Base-by-base conservation (phyloP, 2,329 filamentous ascomycete species). In the Myriosclerotinia scirpicola region DNA sequence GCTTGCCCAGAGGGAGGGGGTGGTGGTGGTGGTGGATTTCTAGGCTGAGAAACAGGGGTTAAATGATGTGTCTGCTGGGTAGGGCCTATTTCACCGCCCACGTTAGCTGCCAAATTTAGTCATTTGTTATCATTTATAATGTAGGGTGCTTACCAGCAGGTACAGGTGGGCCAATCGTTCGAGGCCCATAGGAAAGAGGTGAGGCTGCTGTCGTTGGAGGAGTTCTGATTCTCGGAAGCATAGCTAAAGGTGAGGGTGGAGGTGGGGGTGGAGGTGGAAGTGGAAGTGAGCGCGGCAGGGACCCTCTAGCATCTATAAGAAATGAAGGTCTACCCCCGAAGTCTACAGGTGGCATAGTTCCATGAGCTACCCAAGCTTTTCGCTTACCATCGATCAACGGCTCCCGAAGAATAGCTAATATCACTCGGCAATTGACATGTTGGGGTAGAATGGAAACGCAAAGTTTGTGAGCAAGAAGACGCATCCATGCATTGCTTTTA, bases 361-460 rank as follows among this genome's bases (percentile, higher is more conserved):
- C 56, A 54, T 59, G 44, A 42, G 46, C 30, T 17, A 54, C 46
- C 6, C n/a, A 20, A 20, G 36, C 44, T 34, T 50, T 34, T 8
- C 65, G 44, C 22, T 73, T 68, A 2, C 68, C 73, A 60, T 73
- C 65, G 0, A 71, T 34, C 2, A 71, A 46, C n/a, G 70, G 69
- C 60, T 74, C 73, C 30, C 71, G 67, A 20, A 73, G 50, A 30
- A 75, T 75, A 5, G 68, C 73, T 15, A 75, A 67, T 9, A 75
- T 42, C 15, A 69, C 54, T 30, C 71, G 67, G 4, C 65, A 53
- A 40, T 67, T 67, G 15, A 5, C 26, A 64, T 59, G 46, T 26
- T 36, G 58, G 12, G 64, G 56, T 34, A 66, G n/a, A 46, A 12
- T 9, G 7, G 14, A 38, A 56, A 17, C 48, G 38, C 12, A 40